Evolutionary conservation across 345 rosid genomes (phyloP), one percentile per base, ranked within the genome.

Genomic region (Boechera divaricarpa): DNA sequence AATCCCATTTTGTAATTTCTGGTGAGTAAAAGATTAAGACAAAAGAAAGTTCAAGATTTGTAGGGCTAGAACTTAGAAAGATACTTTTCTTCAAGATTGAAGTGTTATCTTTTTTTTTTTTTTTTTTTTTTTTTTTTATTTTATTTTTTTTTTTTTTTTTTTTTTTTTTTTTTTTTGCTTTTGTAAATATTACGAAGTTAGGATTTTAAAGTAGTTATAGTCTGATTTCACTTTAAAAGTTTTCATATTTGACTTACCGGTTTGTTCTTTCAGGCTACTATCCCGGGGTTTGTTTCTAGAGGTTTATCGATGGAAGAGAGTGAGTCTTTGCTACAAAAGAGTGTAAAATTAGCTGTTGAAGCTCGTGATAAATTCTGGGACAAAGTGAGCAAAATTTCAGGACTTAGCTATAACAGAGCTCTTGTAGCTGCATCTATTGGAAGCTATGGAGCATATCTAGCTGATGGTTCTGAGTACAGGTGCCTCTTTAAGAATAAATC

Each of bases 391-490:
- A 69, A 76, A 2, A 33, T 67, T 69, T 80, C 91, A 38, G 88
- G 79, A 32, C 83, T 82, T 47, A 69, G 76, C 78, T 88, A 86
- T 71, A 88, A 90, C 80, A 77, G 84, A 74, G 94, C 95, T 74
- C 63, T 94, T 65, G 96, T 91, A 57, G 98, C 97, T 64, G 98
- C 96, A 0, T 94, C 98, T 6, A 82, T 94, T 62, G 98, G 98
- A 31, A 91, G 98, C 79, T 91, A 91, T 70, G 98, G 96, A 56
- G 98, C 98, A 52, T 94, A 86, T 83, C 91, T 91, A 41, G 97
- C 97, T 31, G 98, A 94, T 84, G 98, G 97, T 39, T 94, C 98
- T 16, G 98, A 91, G 69, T 94, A 94, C 84, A 94, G 94, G 98
- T 91, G 5, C 3, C 29, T 5, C 28, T 48, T 48, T 16, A 13